phyloP scores from a whole-genome alignment of 306 rosid species.

The Rubus parviflorus region DNA sequence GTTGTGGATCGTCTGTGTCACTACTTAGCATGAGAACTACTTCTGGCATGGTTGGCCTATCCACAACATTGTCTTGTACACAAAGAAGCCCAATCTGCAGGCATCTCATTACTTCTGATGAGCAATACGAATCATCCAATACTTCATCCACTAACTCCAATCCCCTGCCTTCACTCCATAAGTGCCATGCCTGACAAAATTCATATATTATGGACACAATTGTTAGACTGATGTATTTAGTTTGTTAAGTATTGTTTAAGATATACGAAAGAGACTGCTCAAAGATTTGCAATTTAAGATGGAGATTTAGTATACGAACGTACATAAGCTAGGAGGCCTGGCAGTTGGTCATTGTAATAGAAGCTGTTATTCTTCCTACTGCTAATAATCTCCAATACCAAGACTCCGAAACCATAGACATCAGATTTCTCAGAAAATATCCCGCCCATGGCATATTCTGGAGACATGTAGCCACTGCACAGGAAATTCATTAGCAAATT shows the following conservation, averaged over 20 bases:
- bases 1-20: slow-evolving; percentile 12
- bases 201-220: background rate
- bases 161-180: slow-evolving; percentile 13
- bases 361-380: slow-evolving; percentile 30
- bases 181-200: slow-evolving; percentile 19
- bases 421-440: slow-evolving; percentile 30
- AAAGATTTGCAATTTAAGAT: background rate
- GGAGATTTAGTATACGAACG: background rate
- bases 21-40: slow-evolving; percentile 22
- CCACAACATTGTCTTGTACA: slow-evolving; percentile 25
- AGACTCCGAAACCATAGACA: slow-evolving; percentile 34
- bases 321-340: slow-evolving; percentile 32
- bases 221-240: background rate
- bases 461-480: slow-evolving; percentile 38
- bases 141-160: background rate
- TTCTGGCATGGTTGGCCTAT: slow-evolving; percentile 31
- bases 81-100: slow-evolving; percentile 35
- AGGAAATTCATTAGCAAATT: background rate
- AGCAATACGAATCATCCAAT: background rate
- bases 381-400: slow-evolving; percentile 34
- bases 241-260: background rate
- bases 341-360: slow-evolving; percentile 6
- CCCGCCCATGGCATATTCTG: slow-evolving; percentile 31
- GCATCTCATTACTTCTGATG: slow-evolving; percentile 6
- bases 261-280: background rate